Percentiles rank a stretch among this genome's conserved stretches.
Evolutionary conservation across 2,329 filamentous ascomycete genomes (phyloP).

Genomic region (Colletotrichum endophyticum): DNA sequence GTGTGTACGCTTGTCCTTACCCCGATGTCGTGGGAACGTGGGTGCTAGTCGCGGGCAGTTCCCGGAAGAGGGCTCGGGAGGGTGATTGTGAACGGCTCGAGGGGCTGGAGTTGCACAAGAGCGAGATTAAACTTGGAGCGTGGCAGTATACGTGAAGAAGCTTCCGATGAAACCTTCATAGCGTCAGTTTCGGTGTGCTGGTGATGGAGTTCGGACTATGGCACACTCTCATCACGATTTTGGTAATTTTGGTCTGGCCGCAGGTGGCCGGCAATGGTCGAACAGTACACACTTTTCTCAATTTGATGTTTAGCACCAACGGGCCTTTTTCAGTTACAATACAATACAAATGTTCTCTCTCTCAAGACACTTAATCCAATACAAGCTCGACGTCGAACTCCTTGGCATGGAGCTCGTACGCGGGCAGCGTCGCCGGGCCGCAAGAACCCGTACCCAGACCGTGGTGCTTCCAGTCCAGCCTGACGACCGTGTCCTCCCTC

Average conservation of each 20-base stretch:
- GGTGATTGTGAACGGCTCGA: conserved; percentile 35
- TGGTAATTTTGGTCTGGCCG: neutral
- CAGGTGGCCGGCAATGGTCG: fast-evolving
- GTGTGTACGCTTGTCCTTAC: neutral
- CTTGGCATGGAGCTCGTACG: conserved; percentile 48
- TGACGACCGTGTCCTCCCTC: conserved; percentile 57
- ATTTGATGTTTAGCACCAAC: neutral
- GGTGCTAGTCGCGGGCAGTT: neutral
- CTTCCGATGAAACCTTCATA: fast-evolving
- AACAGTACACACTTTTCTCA: neutral
- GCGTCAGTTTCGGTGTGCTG: fast-evolving
- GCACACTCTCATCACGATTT: neutral
- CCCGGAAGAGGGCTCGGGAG: conserved; percentile 20
- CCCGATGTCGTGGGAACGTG: neutral
- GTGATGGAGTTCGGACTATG: neutral
- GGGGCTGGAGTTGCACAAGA: conserved; percentile 33
- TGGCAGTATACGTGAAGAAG: conserved; percentile 40
- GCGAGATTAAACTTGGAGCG: conserved; percentile 31
- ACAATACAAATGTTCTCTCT: neutral
- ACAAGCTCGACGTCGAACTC: conserved; percentile 50
- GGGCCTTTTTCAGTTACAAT: neutral
- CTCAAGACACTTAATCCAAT: conserved; percentile 37
- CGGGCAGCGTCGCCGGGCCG: conserved; percentile 58
- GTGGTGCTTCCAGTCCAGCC: conserved; percentile 67
- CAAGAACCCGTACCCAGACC: conserved; percentile 68